A percentile compares a stretch with the other conserved stretches of the same genome.
Evolutionary conservation across 805 yeast genomes (phyloP).

Genomic region (Nakazawaea laoshanensis): DNA sequence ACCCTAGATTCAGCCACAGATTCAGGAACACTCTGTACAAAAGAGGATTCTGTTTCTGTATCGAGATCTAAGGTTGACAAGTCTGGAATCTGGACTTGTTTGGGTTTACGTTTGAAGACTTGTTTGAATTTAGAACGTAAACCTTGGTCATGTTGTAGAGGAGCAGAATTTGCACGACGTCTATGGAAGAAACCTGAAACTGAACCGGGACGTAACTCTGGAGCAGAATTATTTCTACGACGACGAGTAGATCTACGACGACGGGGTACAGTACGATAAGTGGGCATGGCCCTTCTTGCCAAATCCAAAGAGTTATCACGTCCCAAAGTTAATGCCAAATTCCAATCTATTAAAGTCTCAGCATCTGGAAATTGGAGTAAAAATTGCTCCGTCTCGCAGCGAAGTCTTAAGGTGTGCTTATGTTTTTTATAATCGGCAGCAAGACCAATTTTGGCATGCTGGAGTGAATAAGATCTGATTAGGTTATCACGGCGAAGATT

Average conservation of each 20-base stretch:
- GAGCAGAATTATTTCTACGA: slow-evolving; percentile 7
- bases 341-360: slow-evolving; percentile 72
- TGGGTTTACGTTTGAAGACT: no score
- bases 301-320: slow-evolving; percentile 76
- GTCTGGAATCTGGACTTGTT: no score
- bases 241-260: slow-evolving; percentile 30
- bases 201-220: slow-evolving; percentile 3
- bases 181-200: slow-evolving; percentile 7
- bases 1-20: no score
- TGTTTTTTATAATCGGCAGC: slow-evolving; percentile 79
- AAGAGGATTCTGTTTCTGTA: no score
- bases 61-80: no score
- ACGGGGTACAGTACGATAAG: slow-evolving; percentile 74
- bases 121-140: slow-evolving; percentile 7
- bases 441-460: slow-evolving; percentile 75
- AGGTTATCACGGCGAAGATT: no score
- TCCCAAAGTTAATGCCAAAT: slow-evolving; percentile 62
- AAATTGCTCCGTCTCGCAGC: slow-evolving; percentile 81
- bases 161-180: slow-evolving; percentile 5
- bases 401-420: slow-evolving; percentile 57
- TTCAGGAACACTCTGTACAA: no score
- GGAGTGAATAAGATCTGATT: slow-evolving; percentile 67
- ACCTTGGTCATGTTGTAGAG: slow-evolving; percentile 5
- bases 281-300: slow-evolving; percentile 62
- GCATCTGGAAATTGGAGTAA: slow-evolving; percentile 55